Evolutionary conservation across 768 basidiomycete species (phyloP), one percentile per base, ranked within the genome.

Genomic region (Lactifluus echinatus): DNA sequence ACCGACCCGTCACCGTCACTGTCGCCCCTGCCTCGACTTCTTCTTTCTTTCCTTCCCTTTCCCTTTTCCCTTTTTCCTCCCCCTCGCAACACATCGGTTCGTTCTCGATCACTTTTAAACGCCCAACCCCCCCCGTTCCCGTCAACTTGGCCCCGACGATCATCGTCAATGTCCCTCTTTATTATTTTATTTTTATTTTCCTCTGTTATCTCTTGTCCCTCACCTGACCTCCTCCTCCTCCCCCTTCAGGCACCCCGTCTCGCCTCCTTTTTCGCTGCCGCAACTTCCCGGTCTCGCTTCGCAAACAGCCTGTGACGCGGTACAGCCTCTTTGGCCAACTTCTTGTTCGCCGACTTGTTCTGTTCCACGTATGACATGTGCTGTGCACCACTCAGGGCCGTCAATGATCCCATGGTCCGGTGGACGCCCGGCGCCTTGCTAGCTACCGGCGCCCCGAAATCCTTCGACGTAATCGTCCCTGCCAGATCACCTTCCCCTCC

Each of bases 311-410:
- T 89, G 75, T 89, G 82, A 49, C 89, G 69, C 54, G 76, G 76
- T 40, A 76, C 75, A 24, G 64, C 65, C 45, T 77, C 76, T 53
- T 70, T 69, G 26, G 86, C 81, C 10, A 90, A 75, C 55, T 81
- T 82, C 75, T 87, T 89, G 77, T 94, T 94, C 50, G 84, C 88
- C 21, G 85, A 87, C 70, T 90, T 91, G 74, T 93, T 93, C 70
- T 91, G 87, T 72, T 93, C 92, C 46, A 91, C 78, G 65, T 93
- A 94, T 46, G 88, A 89, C 91, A 93, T 93, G 65, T 90, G 89
- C 64, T 90, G 88, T 4, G 82, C 90, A 31, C 93, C 93, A 68
- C 88, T 90, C 63, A 95, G 76, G 34, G 90, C 87, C 2, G 83
- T 81, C 40, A 94, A 75, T 39, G 86, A 88, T 0, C 91, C 92